Conservation (phyloP, 2,329 filamentous ascomycete genomes). For the Neoarthrinium moseri region DNA sequence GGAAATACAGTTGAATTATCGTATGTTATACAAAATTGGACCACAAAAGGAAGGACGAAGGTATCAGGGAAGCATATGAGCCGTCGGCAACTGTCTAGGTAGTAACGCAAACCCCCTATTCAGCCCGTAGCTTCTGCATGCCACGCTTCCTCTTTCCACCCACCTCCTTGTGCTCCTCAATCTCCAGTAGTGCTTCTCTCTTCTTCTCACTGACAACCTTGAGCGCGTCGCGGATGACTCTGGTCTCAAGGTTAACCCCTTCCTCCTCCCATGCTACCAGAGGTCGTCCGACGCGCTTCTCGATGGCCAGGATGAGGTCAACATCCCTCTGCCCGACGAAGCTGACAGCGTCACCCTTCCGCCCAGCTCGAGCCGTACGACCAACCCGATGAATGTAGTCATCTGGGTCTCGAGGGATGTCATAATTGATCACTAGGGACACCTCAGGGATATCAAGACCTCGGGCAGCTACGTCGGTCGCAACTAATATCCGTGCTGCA, state of each 20-base stretch:
- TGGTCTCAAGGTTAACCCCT: conserved; percentile 88
- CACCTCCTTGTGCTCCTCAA: conserved; percentile 90
- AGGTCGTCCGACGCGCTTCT: conserved; percentile 73
- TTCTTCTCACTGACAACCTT: conserved; percentile 96
- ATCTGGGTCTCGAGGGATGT: conserved; percentile 92
- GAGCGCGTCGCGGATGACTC: conserved; percentile 80
- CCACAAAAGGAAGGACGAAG: too few species aligned
- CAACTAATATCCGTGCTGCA: conserved; percentile 85
- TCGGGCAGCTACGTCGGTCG: conserved; percentile 90
- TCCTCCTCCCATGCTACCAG: conserved; percentile 88
- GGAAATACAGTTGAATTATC: too few species aligned
- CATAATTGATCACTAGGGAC: conserved; percentile 88
- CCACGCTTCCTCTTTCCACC: conserved; percentile 74
- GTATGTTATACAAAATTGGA: too few species aligned
- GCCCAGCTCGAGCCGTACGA: conserved; percentile 88
- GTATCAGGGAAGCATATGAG: too few species aligned
- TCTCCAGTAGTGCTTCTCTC: conserved; percentile 83
- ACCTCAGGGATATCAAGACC: conserved; percentile 96
- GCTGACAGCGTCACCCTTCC: conserved; percentile 78
- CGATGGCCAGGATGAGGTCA: conserved; percentile 85
- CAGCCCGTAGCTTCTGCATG: conserved; percentile 53
- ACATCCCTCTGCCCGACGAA: conserved; percentile 94
- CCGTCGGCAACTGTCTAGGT: too few species aligned
- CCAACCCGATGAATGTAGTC: conserved; percentile 98
- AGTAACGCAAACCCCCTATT: too few species aligned